Evolutionary conservation across 2,329 filamentous ascomycete genomes (phyloP).

Genomic region (Stachybotrys chartarum): DNA sequence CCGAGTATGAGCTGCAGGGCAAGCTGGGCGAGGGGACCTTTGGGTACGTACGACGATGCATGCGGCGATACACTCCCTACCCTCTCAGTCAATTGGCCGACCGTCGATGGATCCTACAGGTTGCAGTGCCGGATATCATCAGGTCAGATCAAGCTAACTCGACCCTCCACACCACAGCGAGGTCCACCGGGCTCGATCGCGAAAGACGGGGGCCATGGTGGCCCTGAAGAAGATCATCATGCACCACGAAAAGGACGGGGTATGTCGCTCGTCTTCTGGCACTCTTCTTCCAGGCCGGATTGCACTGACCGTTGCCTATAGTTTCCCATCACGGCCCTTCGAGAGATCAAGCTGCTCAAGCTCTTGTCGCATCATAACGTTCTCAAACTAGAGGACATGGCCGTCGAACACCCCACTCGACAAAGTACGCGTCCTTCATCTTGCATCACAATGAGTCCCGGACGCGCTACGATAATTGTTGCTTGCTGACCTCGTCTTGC

Average conservation of each 20-base stretch:
- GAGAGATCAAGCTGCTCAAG: conserved; percentile 96
- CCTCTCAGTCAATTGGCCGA: too few species aligned
- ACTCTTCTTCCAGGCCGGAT: background rate
- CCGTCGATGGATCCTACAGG: too few species aligned
- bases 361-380: conserved; percentile 89
- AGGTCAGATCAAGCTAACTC: background rate
- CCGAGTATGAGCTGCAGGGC: conserved; percentile 69
- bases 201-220: conserved; percentile 65
- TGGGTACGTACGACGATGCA: conserved; percentile 49
- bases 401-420: conserved; percentile 68
- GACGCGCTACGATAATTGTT: background rate
- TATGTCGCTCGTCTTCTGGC: conserved; percentile 30
- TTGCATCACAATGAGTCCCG: background rate
- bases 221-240: conserved; percentile 98
- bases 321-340: conserved; percentile 96
- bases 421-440: conserved; percentile 37
- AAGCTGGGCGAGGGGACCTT: conserved; percentile 96
- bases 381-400: conserved; percentile 87
- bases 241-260: conserved; percentile 98
- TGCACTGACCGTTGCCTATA: conserved; percentile 23
- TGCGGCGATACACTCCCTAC: too few species aligned
- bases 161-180: conserved; percentile 45
- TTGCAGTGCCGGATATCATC: background rate
- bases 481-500: background rate
- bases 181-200: conserved; percentile 82